These are phyloP conservation scores for Zoysia pacifica DNA, from an alignment of 176 grass and related monocot species.

Conservation along the genomic window DNA sequence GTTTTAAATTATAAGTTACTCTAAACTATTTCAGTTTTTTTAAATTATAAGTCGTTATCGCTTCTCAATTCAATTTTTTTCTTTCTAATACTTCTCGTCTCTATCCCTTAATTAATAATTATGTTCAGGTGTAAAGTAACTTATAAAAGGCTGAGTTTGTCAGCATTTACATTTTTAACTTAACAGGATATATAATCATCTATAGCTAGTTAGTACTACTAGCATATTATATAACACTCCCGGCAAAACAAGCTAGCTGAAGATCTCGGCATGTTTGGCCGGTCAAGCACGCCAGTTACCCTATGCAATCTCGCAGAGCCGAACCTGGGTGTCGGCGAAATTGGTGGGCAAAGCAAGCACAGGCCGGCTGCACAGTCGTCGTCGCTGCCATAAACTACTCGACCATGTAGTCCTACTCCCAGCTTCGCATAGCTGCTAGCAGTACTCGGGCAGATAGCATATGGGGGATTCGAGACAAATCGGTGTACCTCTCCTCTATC, in stretches of 20 bases:
- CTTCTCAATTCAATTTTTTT: too few species aligned
- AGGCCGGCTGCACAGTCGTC: too few species aligned
- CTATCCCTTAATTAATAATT: too few species aligned
- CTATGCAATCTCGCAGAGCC: neutral
- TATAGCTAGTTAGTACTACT: neutral
- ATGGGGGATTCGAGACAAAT: neutral
- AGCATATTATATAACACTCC: neutral
- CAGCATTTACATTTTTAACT: too few species aligned
- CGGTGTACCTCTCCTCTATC: neutral
- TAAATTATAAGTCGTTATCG: too few species aligned
- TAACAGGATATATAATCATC: neutral
- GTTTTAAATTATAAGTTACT: too few species aligned
- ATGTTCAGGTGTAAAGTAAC: too few species aligned
- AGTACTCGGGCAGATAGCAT: neutral
- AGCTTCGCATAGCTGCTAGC: neutral
- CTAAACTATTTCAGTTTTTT: too few species aligned
- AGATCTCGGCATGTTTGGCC: conserved; percentile 1
- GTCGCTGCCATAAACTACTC: neutral
- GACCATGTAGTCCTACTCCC: neutral
- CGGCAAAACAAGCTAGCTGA: neutral
- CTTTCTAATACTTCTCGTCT: too few species aligned
- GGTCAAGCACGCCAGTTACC: conserved; percentile 35
- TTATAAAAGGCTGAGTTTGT: too few species aligned
- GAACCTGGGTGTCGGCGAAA: conserved; percentile 11
- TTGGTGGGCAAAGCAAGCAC: neutral